Conservation (phyloP, 768 basidiomycete species). For the Tulasnella sp. region DNA sequence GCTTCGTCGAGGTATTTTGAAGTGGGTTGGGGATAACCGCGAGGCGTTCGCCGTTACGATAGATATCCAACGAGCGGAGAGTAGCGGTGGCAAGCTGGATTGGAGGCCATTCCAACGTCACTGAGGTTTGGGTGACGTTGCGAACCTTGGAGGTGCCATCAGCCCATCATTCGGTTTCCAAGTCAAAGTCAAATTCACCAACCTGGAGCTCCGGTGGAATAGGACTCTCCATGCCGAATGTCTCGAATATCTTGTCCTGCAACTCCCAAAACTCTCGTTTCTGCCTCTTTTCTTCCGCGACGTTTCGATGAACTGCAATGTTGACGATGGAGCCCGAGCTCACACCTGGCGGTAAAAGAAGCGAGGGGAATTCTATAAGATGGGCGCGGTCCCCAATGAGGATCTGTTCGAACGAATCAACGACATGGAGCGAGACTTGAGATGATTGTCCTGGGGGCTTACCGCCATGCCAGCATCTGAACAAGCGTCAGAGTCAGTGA, state of each 20-base stretch:
- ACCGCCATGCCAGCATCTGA: conserved; percentile 93
- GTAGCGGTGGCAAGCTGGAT: conserved; percentile 79
- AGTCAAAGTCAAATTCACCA: conserved; percentile 21
- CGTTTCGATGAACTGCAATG: conserved; percentile 88
- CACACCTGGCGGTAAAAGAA: conserved; percentile 86
- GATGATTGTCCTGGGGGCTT: conserved; percentile 25
- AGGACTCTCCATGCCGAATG: conserved; percentile 63
- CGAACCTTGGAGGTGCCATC: conserved; percentile 47
- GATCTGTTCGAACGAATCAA: conserved; percentile 45
- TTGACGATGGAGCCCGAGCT: conserved; percentile 94
- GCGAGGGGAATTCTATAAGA: conserved; percentile 94
- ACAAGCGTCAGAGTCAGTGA: neutral
- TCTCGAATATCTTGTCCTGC: conserved; percentile 68
- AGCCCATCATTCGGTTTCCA: neutral
- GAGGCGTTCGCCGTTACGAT: conserved; percentile 81
- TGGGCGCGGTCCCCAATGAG: conserved; percentile 90
- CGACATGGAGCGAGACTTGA: neutral
- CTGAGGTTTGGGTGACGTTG: conserved; percentile 93
- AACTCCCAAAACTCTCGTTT: conserved; percentile 77
- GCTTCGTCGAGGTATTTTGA: conserved; percentile 80
- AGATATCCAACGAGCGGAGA: conserved; percentile 83
- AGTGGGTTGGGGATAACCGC: conserved; percentile 76
- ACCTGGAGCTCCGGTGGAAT: conserved; percentile 68
- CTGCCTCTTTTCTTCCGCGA: conserved; percentile 71
- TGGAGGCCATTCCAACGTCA: conserved; percentile 90